A percentile compares a stretch with the other conserved stretches of the same genome.
Conservation (phyloP, 1,139 yeast species). For the Suhomyces maxii region DNA sequence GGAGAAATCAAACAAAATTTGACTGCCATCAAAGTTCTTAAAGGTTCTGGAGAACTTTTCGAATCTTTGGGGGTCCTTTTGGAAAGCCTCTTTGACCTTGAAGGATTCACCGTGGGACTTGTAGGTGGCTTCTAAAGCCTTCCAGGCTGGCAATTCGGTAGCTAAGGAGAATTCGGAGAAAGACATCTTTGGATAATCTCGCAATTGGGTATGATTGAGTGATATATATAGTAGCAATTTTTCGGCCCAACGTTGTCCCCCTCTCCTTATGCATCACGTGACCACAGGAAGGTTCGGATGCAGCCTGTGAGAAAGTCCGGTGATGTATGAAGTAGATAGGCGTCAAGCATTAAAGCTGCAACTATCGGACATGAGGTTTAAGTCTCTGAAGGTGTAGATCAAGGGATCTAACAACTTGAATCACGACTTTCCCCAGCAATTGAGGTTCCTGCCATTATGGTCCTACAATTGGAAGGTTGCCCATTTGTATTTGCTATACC, state of each 20-base stretch:
- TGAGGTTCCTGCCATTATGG: no score
- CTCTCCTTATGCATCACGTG: constrained; percentile 1
- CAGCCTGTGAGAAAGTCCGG: no score
- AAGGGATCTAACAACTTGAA: no score
- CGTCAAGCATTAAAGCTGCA: no score
- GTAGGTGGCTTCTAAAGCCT: constrained; percentile 68
- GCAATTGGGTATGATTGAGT: neutral
- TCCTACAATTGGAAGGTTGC: no score
- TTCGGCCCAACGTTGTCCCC: constrained; percentile 9
- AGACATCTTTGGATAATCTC: constrained; percentile 23
- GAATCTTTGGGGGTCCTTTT: constrained; percentile 71
- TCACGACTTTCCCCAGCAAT: no score
- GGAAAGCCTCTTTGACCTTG: constrained; percentile 76
- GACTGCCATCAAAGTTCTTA: constrained; percentile 78
- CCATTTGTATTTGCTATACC: no score
- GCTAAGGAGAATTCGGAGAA: constrained; percentile 61
- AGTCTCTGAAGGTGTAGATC: no score
- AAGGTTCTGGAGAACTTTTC: constrained; percentile 74
- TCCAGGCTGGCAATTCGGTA: constrained; percentile 82
- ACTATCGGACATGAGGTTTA: no score
- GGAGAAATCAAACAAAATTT: constrained; percentile 91
- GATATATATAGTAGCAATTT: neutral
- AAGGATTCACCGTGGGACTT: constrained; percentile 65
- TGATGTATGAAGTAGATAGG: no score
- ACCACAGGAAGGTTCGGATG: neutral